A percentile compares a stretch with the other conserved stretches of the same genome.
Conservation (phyloP, 331 rosid genomes). For the Pyrus hybrid region DNA sequence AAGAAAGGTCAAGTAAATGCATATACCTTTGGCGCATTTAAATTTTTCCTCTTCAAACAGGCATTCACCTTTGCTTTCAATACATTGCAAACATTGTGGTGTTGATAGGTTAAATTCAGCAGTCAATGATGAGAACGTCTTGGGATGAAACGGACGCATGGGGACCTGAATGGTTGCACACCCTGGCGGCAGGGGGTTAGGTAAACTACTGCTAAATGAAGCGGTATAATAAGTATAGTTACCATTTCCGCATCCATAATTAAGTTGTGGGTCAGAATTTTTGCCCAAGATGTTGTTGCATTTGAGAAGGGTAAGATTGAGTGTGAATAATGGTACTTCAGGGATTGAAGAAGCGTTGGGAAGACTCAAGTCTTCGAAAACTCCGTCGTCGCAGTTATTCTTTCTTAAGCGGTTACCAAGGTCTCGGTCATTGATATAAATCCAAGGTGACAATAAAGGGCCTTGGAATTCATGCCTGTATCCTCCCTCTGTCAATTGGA, state of each 20-base stretch:
- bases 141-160: not conserved
- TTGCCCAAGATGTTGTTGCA: slow-evolving; percentile 8
- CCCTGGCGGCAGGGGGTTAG: not conserved
- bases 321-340: not conserved
- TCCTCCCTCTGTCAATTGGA: slow-evolving; percentile 21
- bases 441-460: too few relatives aligned
- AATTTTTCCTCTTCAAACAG: not conserved
- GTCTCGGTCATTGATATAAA: too few relatives aligned
- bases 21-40: slow-evolving; percentile 10
- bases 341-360: not conserved
- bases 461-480: not conserved
- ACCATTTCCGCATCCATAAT: not conserved
- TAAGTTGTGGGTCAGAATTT: fast-evolving
- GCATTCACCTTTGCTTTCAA: slow-evolving; percentile 2
- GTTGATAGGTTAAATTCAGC: not conserved
- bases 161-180: slow-evolving; percentile 23
- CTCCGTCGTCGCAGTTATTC: not conserved
- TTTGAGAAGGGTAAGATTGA: not conserved
- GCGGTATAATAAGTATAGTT: not conserved
- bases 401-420: not conserved
- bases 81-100: not conserved
- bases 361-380: slow-evolving; percentile 8
- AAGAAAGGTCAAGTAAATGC: not conserved
- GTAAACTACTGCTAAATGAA: not conserved
- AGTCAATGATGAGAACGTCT: not conserved